Evolutionary conservation across 495 filamentous ascomycete genomes (phyloP), one percentile per base, ranked within the genome.

Genomic region (Hyaloscypha finlandica): DNA sequence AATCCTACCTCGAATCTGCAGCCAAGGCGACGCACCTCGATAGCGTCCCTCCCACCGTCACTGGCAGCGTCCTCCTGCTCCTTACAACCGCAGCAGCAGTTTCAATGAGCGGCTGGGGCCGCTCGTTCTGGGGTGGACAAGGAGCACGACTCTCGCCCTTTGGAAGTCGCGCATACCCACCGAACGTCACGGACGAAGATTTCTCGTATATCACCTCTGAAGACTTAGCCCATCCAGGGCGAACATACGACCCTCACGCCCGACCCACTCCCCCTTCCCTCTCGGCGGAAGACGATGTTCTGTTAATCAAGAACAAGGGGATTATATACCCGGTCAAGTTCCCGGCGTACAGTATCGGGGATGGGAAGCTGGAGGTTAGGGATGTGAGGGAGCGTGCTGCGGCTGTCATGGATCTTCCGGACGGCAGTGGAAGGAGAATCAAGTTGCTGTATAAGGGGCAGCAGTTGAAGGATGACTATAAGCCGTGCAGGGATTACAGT

Each of bases 371-470:
- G 59, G 85, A 81, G 20, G 86, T 96, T 45, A 79, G 84, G 57
- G 87, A 90, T 61, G 79, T 97, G 39, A 81, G 88, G 31, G 80
- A 85, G 37, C 84, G 85, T 6, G 90, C 88, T 11, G 89, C 86
- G 25, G 78, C 86, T 63, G 81, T 89, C 63, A 82, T 89, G 69
- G 84, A 85, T 31, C 79, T 90, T 16, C 77, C 81, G 8, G 83
- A 88, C 65, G 42, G 42, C 11, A 48, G 42, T 12, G 81, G 85
- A n/a, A 80, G 85, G 53, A 77, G 84, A 8, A 77, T 97, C 68
- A 90, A 88, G 70, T 76, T 97, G 73, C 83, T 93, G 57, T 96
- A 94, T 81, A 94, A 94, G 75, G 93, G 93, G 11, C 88, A 87
- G 65, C 82, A 88, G 20, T 76, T 97, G 48, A 89, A 88, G 73